Base-by-base conservation (phyloP, 495 filamentous ascomycete genomes). In the Penicillium turbatum region DNA sequence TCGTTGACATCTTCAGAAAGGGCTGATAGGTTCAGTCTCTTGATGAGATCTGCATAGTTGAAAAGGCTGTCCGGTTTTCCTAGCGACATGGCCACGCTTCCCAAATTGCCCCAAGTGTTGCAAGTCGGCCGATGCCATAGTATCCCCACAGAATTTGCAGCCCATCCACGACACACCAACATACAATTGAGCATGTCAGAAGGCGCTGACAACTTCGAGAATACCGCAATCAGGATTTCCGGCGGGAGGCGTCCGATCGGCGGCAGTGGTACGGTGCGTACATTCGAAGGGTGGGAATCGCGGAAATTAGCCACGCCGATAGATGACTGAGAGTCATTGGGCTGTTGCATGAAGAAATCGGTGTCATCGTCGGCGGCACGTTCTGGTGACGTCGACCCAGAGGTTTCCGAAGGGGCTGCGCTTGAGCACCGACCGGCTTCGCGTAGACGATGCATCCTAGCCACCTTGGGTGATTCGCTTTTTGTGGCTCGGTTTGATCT, bases 41-140 rank as follows among this genome's bases (percentile, higher is more conserved):
- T 90, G 65, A 98, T 86, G 45, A 97, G 86, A 42, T 90, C 82
- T 53, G 85, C 80, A 62, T 98, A 98, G 51, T 80, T 71, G 67
- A 96, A 98, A 64, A 86, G 92, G 51, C 88, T 85, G 27, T 84
- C 68, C 38, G 78, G 65, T 30, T 83, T 72, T 31, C 84, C 77
- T 27, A 97, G 82, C 2, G 95, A 87, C 15, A 76, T 72, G 58
- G 90, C 88, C 59, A 97, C 91, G 48, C 76, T 84, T 58, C 81
- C 75, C 57, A 96, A 80, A 60, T 87, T 88, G 15, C 77, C 63
- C 88, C 91, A 97, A 50, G 81, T 88, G 54, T 86, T 88, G 72
- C 93, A 96, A 26, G 88, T 82, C 2, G 95, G 93, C 42, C 93
- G 82, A 66, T 97, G 92, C 93, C 93, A 98, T 11, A 98, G 78